These are phyloP conservation scores for Backusella liffmaniae DNA, from an alignment of 192 early-diverging fungal genomes.

Conservation along the genomic window DNA sequence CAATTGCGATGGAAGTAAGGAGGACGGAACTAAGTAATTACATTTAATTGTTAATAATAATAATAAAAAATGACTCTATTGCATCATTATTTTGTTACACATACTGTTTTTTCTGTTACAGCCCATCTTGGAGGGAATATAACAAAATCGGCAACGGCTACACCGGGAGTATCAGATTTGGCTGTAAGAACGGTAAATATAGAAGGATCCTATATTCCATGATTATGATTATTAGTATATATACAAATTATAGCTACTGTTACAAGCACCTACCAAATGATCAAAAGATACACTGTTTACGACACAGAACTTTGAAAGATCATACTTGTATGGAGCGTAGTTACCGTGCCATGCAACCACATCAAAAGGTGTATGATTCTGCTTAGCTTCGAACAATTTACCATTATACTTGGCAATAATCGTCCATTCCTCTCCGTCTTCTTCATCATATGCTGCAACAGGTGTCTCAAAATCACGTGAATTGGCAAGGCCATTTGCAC, in stretches of 20 bases:
- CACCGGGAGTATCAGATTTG: slow-evolving; percentile 83
- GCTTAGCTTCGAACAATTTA: slow-evolving; percentile 64
- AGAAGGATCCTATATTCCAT: slow-evolving; percentile 78
- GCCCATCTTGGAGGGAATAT: slow-evolving; percentile 96
- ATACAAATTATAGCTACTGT: not conserved
- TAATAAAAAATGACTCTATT: not conserved
- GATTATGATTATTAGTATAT: not conserved
- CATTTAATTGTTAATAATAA: not conserved
- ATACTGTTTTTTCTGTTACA: slow-evolving; percentile 87
- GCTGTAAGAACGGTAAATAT: slow-evolving; percentile 94
- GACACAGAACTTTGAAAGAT: slow-evolving; percentile 79
- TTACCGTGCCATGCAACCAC: slow-evolving; percentile 99
- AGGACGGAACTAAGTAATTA: slow-evolving; percentile 65
- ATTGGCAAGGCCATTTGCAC: slow-evolving; percentile 93
- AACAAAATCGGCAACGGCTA: slow-evolving; percentile 91
- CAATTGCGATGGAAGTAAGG: slow-evolving; percentile 98
- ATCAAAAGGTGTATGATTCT: slow-evolving; percentile 89
- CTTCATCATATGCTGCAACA: slow-evolving; percentile 73
- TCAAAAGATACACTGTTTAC: slow-evolving; percentile 90
- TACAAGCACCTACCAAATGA: slow-evolving; percentile 62
- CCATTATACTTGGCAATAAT: slow-evolving; percentile 87
- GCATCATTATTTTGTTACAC: slow-evolving; percentile 15
- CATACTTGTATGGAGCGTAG: slow-evolving; percentile 94
- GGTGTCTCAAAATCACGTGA: slow-evolving; percentile 93
- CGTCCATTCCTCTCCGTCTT: slow-evolving; percentile 52